Evolutionary conservation across 345 rosid species (phyloP).

Genomic region (Corchorus olitorius): DNA sequence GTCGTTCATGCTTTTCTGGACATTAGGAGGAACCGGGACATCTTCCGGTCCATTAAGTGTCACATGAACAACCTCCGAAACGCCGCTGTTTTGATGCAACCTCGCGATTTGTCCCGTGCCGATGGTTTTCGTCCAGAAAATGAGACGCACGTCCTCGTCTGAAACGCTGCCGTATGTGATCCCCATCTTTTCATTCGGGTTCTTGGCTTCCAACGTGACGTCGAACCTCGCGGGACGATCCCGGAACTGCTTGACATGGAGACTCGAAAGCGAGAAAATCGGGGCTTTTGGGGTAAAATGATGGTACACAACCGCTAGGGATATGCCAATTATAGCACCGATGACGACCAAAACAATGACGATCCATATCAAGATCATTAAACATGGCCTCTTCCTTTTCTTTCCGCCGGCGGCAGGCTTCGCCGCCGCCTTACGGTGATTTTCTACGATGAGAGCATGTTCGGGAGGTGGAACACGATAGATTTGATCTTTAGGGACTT

Average conservation of each 20-base stretch:
- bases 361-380: background rate
- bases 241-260: background rate
- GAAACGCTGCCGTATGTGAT: constrained; percentile 28
- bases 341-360: background rate
- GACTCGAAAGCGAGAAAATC: background rate
- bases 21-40: constrained; percentile 15
- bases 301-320: background rate
- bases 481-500: constrained; percentile 38
- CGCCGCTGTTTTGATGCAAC: constrained; percentile 30
- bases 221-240: constrained; percentile 15
- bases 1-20: constrained; percentile 23
- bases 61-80: constrained; percentile 23
- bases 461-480: constrained; percentile 37
- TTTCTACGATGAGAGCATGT: constrained; percentile 12
- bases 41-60: constrained; percentile 24
- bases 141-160: constrained; percentile 29
- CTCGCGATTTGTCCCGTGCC: constrained; percentile 42
- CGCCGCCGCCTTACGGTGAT: background rate
- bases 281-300: background rate
- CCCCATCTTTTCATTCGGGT: constrained; percentile 40
- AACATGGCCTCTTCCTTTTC: background rate
- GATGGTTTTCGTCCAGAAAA: constrained; percentile 37
- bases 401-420: background rate
- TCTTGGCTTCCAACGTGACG: constrained; percentile 33
- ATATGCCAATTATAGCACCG: background rate